Conservation (phyloP, 805 yeast species). For the Wickerhamomyces mucosus region DNA sequence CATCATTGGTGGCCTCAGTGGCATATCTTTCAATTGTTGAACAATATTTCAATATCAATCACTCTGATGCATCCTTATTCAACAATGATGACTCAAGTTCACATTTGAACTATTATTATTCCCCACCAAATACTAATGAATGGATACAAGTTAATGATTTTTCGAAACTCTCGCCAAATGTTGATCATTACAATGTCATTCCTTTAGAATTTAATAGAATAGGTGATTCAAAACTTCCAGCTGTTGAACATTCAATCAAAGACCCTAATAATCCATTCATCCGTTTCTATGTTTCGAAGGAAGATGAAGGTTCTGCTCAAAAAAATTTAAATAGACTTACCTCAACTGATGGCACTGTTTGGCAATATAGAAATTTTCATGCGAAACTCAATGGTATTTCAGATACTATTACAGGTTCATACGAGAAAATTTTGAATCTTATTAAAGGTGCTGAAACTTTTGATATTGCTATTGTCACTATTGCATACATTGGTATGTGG, state of each 20-base stretch:
- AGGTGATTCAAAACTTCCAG: slow-evolving; percentile 32
- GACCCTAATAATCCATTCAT: slow-evolving; percentile 34
- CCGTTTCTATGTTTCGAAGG: slow-evolving; percentile 25
- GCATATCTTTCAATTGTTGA: slow-evolving; percentile 72
- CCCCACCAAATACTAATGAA: slow-evolving; percentile 24
- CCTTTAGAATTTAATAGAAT: slow-evolving; percentile 50
- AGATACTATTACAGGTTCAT: slow-evolving; percentile 36
- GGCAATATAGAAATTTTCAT: slow-evolving; percentile 49
- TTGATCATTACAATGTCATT: slow-evolving; percentile 38
- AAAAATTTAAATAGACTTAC: slow-evolving; percentile 10
- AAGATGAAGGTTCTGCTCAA: slow-evolving; percentile 5
- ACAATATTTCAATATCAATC: slow-evolving; percentile 38
- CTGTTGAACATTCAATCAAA: slow-evolving; percentile 28
- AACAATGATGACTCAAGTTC: slow-evolving; percentile 6
- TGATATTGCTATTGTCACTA: slow-evolving; percentile 68
- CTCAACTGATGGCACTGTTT: slow-evolving; percentile 36
- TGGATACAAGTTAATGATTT: slow-evolving; percentile 44
- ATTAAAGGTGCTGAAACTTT: slow-evolving; percentile 73
- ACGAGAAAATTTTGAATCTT: slow-evolving; percentile 32
- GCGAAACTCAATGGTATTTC: slow-evolving; percentile 48
- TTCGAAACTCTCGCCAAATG: slow-evolving; percentile 24
- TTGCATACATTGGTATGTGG: slow-evolving; percentile 84
- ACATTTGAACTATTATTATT: slow-evolving; percentile 25
- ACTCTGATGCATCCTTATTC: slow-evolving; percentile 4
- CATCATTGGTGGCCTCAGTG: slow-evolving; percentile 67